Percentiles rank a stretch among this genome's conserved stretches.
phyloP scores from a whole-genome alignment of 352 stramenopile species.

The Phytophthora hibernalis region DNA sequence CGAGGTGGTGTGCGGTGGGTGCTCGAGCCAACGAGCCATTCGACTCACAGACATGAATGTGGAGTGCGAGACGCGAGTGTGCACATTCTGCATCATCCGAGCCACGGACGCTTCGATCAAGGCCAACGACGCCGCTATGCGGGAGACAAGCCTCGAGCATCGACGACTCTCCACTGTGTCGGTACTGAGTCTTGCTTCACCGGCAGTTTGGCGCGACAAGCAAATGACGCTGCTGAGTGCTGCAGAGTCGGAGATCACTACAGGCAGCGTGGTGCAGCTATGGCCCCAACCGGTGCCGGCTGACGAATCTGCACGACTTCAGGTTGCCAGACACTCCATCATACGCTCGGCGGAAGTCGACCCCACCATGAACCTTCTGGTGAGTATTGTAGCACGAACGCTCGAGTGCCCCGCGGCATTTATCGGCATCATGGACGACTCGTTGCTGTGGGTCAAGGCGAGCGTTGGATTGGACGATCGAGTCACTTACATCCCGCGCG shows the following conservation, averaged over 20 bases:
- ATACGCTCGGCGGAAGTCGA: slow-evolving; percentile 64
- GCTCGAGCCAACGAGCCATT: slow-evolving; percentile 76
- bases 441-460: slow-evolving; percentile 69
- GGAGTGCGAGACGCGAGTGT: slow-evolving; percentile 77
- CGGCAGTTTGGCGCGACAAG: slow-evolving; percentile 33
- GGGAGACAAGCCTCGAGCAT: slow-evolving; percentile 35
- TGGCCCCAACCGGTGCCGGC: slow-evolving; percentile 59
- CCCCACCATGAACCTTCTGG: slow-evolving; percentile 76
- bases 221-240: slow-evolving; percentile 63
- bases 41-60: slow-evolving; percentile 83
- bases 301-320: slow-evolving; percentile 56
- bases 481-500: slow-evolving; percentile 55
- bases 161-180: slow-evolving; percentile 36
- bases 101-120: slow-evolving; percentile 77
- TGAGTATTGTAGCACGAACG: slow-evolving; percentile 73
- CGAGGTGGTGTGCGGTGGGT: slow-evolving; percentile 75
- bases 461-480: slow-evolving; percentile 63
- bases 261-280: slow-evolving; percentile 69
- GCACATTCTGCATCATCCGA: slow-evolving; percentile 84
- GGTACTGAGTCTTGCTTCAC: slow-evolving; percentile 31
- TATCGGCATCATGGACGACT: slow-evolving; percentile 71
- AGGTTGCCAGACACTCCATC: slow-evolving; percentile 58
- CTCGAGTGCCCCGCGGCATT: slow-evolving; percentile 72
- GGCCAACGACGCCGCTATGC: slow-evolving; percentile 50
- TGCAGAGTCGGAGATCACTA: slow-evolving; percentile 63